A percentile compares a stretch with the other conserved stretches of the same genome.
Evolutionary conservation across 148 eudicot species (phyloP).

Genomic region (Beta vulgaris): DNA sequence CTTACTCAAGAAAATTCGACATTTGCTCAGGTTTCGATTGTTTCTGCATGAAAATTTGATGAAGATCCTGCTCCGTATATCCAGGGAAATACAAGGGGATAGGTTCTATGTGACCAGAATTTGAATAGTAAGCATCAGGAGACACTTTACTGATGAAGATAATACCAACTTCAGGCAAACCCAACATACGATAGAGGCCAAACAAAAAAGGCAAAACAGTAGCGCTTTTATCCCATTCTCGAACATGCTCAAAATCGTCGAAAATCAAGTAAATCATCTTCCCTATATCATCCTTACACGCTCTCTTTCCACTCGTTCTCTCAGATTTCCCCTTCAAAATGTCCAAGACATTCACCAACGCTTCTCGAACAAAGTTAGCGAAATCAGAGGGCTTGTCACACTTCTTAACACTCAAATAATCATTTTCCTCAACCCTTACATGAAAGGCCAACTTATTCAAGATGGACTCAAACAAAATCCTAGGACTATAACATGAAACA

Average conservation of each 20-base stretch:
- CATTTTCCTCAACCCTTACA: constrained; percentile 50
- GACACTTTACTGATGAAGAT: constrained; percentile 76
- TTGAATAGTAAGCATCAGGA: constrained; percentile 71
- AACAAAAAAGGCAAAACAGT: constrained; percentile 67
- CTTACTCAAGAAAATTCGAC: constrained; percentile 92
- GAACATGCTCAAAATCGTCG: constrained; percentile 71
- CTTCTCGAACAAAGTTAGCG: constrained; percentile 60
- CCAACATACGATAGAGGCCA: constrained; percentile 59
- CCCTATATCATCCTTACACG: constrained; percentile 40
- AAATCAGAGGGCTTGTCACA: constrained; percentile 90
- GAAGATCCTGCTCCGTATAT: constrained; percentile 76
- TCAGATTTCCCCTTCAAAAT: constrained; percentile 43
- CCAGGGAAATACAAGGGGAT: constrained; percentile 72
- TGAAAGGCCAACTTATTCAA: constrained; percentile 79
- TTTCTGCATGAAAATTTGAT: constrained; percentile 62
- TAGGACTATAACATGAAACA: constrained; percentile 69
- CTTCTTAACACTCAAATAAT: constrained; percentile 68
- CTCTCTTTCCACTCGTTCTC: constrained; percentile 42
- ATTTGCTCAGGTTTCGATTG: constrained; percentile 56
- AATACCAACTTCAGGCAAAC: constrained; percentile 71
- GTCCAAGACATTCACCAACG: constrained; percentile 49
- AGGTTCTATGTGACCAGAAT: constrained; percentile 76
- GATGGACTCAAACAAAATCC: constrained; percentile 77
- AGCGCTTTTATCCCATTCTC: constrained; percentile 84
- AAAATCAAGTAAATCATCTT: constrained; percentile 75